Evolutionary conservation across 2,329 filamentous ascomycete genomes (phyloP), one percentile per base, ranked within the genome.

Genomic region (Alternaria brassicicola): DNA sequence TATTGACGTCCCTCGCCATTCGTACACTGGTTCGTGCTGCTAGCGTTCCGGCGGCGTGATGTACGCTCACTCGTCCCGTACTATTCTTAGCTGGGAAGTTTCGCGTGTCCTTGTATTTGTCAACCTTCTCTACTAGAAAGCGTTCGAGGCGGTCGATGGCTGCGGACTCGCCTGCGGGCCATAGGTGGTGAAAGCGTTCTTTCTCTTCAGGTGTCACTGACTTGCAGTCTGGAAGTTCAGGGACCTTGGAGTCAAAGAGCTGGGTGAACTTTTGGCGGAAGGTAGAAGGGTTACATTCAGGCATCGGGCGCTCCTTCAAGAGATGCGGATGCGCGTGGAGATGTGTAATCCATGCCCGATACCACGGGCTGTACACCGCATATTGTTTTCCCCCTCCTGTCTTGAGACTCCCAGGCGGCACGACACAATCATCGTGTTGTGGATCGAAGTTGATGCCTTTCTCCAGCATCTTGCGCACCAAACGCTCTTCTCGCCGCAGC

Each of bases 351-450:
- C 93, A 97, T 0, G 89, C 71, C 15, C 88, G 83, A 72, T 85
- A 94, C 92, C 92, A 97, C 0, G 92, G 93, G 2, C 83, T 87
- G 67, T 95, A 97, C 0, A 97, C 91, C 0, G 91, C 86, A 68
- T 95, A 96, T 68, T 94, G 91, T 53, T 86, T 91, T 2, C 92
- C 92, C 3, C 83, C 78, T 3, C 90, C 88, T 5, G 84, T 91
- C 17, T 78, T 78, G 35, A 96, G 76, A 35, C 81, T 79, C 0
- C 91, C 92, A 0, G 93, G 93, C 0, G 87, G 83, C 0, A 97
- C 92, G 1, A 96, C 86, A 64, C 92, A 95, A 4, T 90, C 91
- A 75, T 97, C 93, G 59, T 93, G 91, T 1, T 89, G 82, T 0
- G 88, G 85, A n/a, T 88, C 84, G 65, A 96, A 88, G 1, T 84